These are phyloP conservation scores for Torulaspora quercuum DNA, from an alignment of 805 yeast species.

Conservation along the genomic window DNA sequence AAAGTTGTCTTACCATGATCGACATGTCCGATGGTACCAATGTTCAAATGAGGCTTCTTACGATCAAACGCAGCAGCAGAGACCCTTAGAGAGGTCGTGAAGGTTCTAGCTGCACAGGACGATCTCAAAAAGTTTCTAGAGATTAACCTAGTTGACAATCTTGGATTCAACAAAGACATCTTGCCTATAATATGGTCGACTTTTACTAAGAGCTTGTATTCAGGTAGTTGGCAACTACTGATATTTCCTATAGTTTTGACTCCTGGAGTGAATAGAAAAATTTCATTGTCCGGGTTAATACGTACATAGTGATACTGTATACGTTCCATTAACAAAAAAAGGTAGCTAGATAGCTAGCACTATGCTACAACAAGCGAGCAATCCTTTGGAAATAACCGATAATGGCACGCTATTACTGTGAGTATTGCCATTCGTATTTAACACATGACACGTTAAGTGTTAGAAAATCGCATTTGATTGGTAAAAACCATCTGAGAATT, in stretches of 20 bases:
- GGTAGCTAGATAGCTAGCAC: neutral
- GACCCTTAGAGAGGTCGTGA: slow-evolving; percentile 28
- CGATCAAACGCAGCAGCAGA: slow-evolving; percentile 82
- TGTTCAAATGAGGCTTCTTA: slow-evolving; percentile 92
- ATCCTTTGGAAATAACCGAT: neutral
- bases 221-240: too few relatives aligned
- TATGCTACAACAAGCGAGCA: neutral
- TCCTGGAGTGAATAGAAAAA: slow-evolving; percentile 2
- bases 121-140: slow-evolving; percentile 18
- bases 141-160: slow-evolving; percentile 18
- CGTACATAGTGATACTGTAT: slow-evolving; percentile 3
- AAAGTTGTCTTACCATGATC: slow-evolving; percentile 98
- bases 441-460: slow-evolving; percentile 90
- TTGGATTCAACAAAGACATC: slow-evolving; percentile 24
- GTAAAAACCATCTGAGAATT: slow-evolving; percentile 67
- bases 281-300: slow-evolving; percentile 3
- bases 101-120: slow-evolving; percentile 8
- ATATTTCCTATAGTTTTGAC: too few relatives aligned
- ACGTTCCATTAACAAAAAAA: too few relatives aligned
- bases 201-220: slow-evolving; percentile 1
- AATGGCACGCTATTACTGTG: slow-evolving; percentile 78
- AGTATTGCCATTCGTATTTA: slow-evolving; percentile 74
- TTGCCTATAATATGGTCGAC: slow-evolving; percentile 1
- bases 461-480: slow-evolving; percentile 71
- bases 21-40: slow-evolving; percentile 98